Conservation (phyloP, 192 early-diverging fungal genomes). For the Backusella liffmaniae region DNA sequence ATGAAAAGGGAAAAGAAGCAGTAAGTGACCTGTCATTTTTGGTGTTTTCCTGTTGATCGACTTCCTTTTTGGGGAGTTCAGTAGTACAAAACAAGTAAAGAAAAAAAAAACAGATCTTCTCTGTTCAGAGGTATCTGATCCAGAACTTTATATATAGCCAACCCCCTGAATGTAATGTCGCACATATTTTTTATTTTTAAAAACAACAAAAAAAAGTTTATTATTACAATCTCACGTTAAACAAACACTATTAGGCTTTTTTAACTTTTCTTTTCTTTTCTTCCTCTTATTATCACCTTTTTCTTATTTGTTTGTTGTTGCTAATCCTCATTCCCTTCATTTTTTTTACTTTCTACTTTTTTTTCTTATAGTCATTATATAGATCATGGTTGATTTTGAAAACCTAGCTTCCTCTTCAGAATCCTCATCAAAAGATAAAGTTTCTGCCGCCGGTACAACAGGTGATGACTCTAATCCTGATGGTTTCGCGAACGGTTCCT, state of each 20-base stretch:
- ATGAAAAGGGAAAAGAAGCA: not conserved
- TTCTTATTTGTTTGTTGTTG: not conserved
- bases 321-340: not conserved
- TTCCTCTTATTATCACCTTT: not conserved
- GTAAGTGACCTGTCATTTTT: not conserved
- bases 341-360: not conserved
- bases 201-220: slow-evolving; percentile 4
- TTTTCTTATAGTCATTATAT: not conserved
- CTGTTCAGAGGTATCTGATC: slow-evolving; percentile 1
- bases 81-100: not conserved
- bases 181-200: not conserved
- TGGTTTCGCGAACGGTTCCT: not conserved
- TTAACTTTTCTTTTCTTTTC: not conserved
- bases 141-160: not conserved
- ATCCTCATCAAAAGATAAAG: not conserved
- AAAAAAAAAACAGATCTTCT: slow-evolving; percentile 1
- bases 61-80: not conserved
- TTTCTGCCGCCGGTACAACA: not conserved
- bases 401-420: not conserved
- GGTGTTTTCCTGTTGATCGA: not conserved
- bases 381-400: not conserved
- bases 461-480: not conserved
- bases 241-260: not conserved
- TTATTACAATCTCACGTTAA: not conserved
- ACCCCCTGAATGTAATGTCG: slow-evolving; percentile 6